These are phyloP conservation scores for Cardamine chenopodiifolia DNA, from an alignment of 345 rosid genomes.

Conservation along the genomic window DNA sequence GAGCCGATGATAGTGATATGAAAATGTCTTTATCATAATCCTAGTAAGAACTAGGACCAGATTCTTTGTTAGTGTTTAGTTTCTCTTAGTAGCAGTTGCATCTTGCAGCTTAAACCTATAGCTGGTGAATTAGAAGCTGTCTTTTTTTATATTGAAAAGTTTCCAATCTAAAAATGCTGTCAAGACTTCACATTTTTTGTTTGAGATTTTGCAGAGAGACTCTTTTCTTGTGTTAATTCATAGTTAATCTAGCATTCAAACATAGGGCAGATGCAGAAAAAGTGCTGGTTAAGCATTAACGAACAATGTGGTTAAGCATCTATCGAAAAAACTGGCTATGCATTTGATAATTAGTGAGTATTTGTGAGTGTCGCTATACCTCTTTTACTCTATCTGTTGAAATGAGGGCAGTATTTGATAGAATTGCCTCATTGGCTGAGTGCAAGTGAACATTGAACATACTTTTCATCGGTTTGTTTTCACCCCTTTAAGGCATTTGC, in stretches of 20 bases:
- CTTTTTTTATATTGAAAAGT: neutral
- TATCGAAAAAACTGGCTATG: neutral
- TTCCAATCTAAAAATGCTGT: neutral
- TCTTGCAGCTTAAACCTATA: neutral
- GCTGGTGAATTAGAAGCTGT: neutral
- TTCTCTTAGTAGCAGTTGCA: neutral
- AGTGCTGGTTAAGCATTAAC: neutral
- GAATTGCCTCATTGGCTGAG: neutral
- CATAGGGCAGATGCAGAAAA: neutral
- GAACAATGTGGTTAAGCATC: constrained; percentile 4
- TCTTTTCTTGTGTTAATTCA: neutral
- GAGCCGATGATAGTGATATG: neutral
- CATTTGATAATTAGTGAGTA: neutral
- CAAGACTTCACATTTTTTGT: neutral
- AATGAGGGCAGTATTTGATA: neutral
- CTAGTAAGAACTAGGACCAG: neutral
- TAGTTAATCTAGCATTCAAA: neutral
- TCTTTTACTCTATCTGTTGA: neutral
- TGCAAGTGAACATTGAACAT: neutral
- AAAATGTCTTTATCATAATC: neutral
- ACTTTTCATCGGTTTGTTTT: neutral
- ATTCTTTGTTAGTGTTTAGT: constrained; percentile 4
- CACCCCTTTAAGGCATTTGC: neutral
- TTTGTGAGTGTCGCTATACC: neutral
- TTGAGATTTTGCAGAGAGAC: neutral